These are phyloP conservation scores for Butyriboletus regius DNA, from an alignment of 1,284 basidiomycete genomes.

Conservation along the genomic window DNA sequence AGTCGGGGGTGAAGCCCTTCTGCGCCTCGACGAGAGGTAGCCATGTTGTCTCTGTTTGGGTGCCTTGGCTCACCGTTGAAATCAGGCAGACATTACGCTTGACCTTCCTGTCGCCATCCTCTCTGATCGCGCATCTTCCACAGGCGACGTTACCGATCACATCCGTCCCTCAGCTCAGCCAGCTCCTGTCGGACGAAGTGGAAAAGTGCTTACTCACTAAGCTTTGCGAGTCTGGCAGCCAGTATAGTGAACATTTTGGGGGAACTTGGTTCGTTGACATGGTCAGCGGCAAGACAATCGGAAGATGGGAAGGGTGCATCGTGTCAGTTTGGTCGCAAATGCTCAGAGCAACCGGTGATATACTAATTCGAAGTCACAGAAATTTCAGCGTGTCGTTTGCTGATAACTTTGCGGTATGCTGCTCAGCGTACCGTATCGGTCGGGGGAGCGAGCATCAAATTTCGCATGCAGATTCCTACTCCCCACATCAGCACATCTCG, in stretches of 20 bases:
- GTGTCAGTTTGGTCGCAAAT: slow-evolving; percentile 44
- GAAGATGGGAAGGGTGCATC: slow-evolving; percentile 69
- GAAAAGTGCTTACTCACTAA: slow-evolving; percentile 57
- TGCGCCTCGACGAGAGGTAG: slow-evolving; percentile 62
- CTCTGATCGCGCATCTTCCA: slow-evolving; percentile 61
- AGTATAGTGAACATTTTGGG: slow-evolving; percentile 47
- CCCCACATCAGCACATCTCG: slow-evolving; percentile 26
- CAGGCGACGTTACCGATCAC: slow-evolving; percentile 66
- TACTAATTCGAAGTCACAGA: slow-evolving; percentile 33
- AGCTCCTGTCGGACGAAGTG: slow-evolving; percentile 67
- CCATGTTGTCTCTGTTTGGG: neutral
- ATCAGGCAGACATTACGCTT: slow-evolving; percentile 63
- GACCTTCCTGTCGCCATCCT: slow-evolving; percentile 65
- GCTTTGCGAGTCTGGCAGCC: slow-evolving; percentile 60
- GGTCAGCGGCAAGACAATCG: slow-evolving; percentile 56
- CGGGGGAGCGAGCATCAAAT: slow-evolving; percentile 34
- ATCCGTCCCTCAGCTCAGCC: slow-evolving; percentile 65
- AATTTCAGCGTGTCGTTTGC: slow-evolving; percentile 56
- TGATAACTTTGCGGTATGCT: slow-evolving; percentile 45
- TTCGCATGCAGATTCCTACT: slow-evolving; percentile 38
- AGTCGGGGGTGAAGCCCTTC: slow-evolving; percentile 60
- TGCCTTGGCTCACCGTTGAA: neutral
- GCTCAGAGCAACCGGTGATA: neutral
- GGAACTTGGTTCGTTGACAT: slow-evolving; percentile 73
- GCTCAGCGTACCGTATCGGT: slow-evolving; percentile 50